These are phyloP conservation scores for Phytomonas sp. DNA, from an alignment of 208 protist species.

Conservation along the genomic window DNA sequence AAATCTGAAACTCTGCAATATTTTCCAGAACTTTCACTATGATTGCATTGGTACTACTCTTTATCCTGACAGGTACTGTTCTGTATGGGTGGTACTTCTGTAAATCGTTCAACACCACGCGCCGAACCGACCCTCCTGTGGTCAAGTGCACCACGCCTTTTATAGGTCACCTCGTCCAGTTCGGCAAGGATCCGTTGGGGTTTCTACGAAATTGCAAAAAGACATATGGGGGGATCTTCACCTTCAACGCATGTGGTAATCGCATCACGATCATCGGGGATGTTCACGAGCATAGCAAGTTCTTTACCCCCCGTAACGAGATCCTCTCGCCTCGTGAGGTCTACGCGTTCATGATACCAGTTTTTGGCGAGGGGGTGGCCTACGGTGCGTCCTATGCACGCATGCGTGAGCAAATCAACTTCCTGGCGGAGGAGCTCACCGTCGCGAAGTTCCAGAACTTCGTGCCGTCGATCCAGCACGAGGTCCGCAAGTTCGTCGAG, in stretches of 20 bases:
- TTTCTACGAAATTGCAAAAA: constrained; percentile 57
- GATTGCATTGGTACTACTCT: constrained; percentile 45
- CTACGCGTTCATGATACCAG: constrained; percentile 80
- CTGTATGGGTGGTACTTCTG: constrained; percentile 76
- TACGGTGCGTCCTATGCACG: constrained; percentile 72
- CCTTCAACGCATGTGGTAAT: constrained; percentile 77
- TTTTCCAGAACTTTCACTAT: constrained; percentile 22
- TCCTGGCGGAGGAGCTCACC: constrained; percentile 76
- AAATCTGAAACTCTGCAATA: constrained; percentile 6
- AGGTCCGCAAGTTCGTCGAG: constrained; percentile 73
- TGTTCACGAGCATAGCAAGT: constrained; percentile 64
- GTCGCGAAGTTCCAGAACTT: constrained; percentile 86
- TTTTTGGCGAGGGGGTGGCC: constrained; percentile 81
- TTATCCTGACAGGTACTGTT: constrained; percentile 27
- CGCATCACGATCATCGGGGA: constrained; percentile 74
- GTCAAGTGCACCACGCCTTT: constrained; percentile 48
- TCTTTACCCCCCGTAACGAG: constrained; percentile 81
- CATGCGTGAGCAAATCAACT: constrained; percentile 86
- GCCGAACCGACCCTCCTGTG: constrained; percentile 67
- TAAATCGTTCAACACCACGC: constrained; percentile 71
- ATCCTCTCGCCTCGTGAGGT: constrained; percentile 77
- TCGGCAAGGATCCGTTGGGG: constrained; percentile 58
- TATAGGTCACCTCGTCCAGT: constrained; percentile 62
- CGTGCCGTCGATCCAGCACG: constrained; percentile 76
- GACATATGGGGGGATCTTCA: constrained; percentile 67